These are phyloP conservation scores for Pythium chondricola DNA, from an alignment of 352 stramenopile genomes.

Conservation along the genomic window DNA sequence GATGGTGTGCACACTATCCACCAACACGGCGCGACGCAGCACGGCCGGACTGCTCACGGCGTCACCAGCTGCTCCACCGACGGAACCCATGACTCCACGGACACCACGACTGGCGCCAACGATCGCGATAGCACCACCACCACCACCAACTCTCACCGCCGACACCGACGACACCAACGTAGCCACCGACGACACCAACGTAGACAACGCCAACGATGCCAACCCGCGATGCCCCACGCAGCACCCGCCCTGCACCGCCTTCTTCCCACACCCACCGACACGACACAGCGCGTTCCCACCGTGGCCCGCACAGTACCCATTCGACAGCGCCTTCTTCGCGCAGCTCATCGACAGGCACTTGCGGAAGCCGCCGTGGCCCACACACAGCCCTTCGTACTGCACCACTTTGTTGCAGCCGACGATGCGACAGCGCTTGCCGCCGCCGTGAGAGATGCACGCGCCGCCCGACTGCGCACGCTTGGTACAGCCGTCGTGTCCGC, in stretches of 20 bases:
- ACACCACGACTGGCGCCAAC: too few species aligned
- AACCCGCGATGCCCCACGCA: slow-evolving; percentile 30
- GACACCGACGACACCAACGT: too few species aligned
- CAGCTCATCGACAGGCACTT: slow-evolving; percentile 43
- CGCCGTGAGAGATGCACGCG: slow-evolving; percentile 38
- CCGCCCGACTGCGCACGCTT: slow-evolving; percentile 40
- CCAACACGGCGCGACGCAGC: background rate
- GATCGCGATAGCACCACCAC: too few species aligned
- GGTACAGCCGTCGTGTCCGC: slow-evolving; percentile 26
- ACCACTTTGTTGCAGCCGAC: slow-evolving; percentile 57
- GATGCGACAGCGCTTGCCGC: slow-evolving; percentile 42
- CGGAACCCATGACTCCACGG: too few species aligned
- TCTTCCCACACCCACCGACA: slow-evolving; percentile 25
- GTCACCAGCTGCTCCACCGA: too few species aligned
- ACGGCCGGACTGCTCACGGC: slow-evolving; percentile 5
- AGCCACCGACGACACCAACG: too few species aligned
- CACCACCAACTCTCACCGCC: too few species aligned
- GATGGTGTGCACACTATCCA: slow-evolving; percentile 6
- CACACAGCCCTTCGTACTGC: slow-evolving; percentile 54
- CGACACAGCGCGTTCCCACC: slow-evolving; percentile 37
- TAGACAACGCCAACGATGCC: too few species aligned
- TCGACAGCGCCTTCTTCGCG: slow-evolving; percentile 35
- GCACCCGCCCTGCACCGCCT: slow-evolving; percentile 27
- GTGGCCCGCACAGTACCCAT: slow-evolving; percentile 38
- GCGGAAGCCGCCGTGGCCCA: slow-evolving; percentile 46